A percentile compares a stretch with the other conserved stretches of the same genome.
Conservation (phyloP, 2,329 filamentous ascomycete genomes). For the Fusarium domesticum region DNA sequence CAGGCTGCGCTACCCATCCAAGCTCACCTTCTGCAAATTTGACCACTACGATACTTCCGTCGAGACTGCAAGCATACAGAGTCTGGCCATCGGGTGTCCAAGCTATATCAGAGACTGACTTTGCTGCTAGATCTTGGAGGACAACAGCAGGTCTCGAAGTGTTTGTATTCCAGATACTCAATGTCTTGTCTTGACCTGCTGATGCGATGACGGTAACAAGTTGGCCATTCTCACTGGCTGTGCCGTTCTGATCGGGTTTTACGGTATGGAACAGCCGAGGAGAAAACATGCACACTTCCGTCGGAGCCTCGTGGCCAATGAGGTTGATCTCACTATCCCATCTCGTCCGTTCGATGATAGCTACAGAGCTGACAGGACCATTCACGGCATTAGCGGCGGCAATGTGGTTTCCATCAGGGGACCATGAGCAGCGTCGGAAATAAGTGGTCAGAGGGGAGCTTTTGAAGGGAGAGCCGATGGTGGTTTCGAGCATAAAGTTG, state of each 20-base stretch:
- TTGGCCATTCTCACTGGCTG: slow-evolving; percentile 44
- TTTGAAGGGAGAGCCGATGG: slow-evolving; percentile 81
- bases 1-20: slow-evolving; percentile 78
- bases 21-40: slow-evolving; percentile 85
- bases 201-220: slow-evolving; percentile 93
- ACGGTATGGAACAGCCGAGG: slow-evolving; percentile 80
- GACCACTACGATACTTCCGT: slow-evolving; percentile 80
- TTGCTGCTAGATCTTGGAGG: slow-evolving; percentile 80
- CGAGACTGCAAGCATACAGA: slow-evolving; percentile 80
- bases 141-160: slow-evolving; percentile 89
- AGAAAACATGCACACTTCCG: slow-evolving; percentile 96
- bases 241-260: slow-evolving; percentile 56
- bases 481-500: slow-evolving; percentile 94
- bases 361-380: slow-evolving; percentile 93
- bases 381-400: slow-evolving; percentile 96
- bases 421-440: slow-evolving; percentile 95
- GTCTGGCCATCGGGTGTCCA: slow-evolving; percentile 92
- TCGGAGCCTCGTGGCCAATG: slow-evolving; percentile 94
- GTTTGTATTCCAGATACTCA: slow-evolving; percentile 97
- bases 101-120: slow-evolving; percentile 89
- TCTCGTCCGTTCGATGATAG: slow-evolving; percentile 84
- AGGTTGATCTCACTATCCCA: slow-evolving; percentile 98
- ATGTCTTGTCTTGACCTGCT: slow-evolving; percentile 91
- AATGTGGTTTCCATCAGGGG: slow-evolving; percentile 93
- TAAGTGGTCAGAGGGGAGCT: slow-evolving; percentile 95